Evolutionary conservation across 148 eudicot species (phyloP).

Genomic region (Oxyria digyna): DNA sequence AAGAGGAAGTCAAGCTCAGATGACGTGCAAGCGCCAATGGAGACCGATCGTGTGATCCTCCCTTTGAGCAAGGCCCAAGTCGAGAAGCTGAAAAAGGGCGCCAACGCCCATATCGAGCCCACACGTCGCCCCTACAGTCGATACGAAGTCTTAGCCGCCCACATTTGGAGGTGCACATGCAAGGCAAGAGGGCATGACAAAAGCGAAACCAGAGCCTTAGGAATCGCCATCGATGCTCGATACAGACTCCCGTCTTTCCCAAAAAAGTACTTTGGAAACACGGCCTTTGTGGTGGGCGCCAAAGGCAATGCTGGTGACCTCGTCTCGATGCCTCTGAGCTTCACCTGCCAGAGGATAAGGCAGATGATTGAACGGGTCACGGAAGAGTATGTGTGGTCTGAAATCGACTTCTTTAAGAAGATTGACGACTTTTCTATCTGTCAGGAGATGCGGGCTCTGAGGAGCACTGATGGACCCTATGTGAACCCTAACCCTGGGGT

Average conservation of each 20-base stretch:
- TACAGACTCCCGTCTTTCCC: conserved; percentile 35
- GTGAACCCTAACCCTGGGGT: conserved; percentile 7
- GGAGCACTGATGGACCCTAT: conserved; percentile 11
- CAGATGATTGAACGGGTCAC: conserved; percentile 18
- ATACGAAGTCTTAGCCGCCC: conserved; percentile 32
- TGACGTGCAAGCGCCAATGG: not conserved
- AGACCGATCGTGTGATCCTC: conserved; percentile 7
- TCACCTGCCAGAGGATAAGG: conserved; percentile 23
- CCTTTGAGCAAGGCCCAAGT: conserved; percentile 18
- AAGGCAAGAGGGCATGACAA: conserved; percentile 23
- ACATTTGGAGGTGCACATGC: conserved; percentile 26
- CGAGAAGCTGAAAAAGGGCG: conserved; percentile 21
- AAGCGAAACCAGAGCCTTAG: conserved; percentile 17
- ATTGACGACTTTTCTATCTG: conserved; percentile 17
- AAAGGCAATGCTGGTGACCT: conserved; percentile 16
- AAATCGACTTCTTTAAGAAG: conserved; percentile 14
- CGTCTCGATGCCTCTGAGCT: conserved; percentile 18
- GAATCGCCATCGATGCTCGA: conserved; percentile 21
- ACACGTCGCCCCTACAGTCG: conserved; percentile 20
- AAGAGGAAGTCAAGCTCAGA: not conserved
- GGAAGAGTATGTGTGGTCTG: conserved; percentile 17
- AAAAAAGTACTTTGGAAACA: conserved; percentile 40
- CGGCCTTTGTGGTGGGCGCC: conserved; percentile 15
- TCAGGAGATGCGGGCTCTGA: conserved; percentile 16
- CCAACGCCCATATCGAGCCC: not conserved